Base-by-base conservation (phyloP, 2,329 filamentous ascomycete species). In the Aspergillus aculeatus region DNA sequence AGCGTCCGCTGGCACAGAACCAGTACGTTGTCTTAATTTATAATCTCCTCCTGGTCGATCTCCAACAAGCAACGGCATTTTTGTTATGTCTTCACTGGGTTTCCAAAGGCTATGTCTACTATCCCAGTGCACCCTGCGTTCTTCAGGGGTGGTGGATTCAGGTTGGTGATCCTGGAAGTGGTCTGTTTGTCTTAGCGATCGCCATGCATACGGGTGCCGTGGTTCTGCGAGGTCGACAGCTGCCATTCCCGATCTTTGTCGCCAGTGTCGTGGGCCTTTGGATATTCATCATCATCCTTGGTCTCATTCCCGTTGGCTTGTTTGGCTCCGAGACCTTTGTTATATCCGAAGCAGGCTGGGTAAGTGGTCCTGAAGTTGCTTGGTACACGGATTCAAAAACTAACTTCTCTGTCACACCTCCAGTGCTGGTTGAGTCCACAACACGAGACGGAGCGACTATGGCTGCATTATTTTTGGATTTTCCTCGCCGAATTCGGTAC, bases 401-500 rank as follows among this genome's bases (percentile, higher is more conserved):
- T 68, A 62, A 31, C 26, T 24, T 32, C 47, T 9, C 4, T 10
- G 9, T 16, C 11, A 23, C 60, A 7, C 21, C 10, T 23, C 23
- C 50, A 82, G 82, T 84, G 82, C 65, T 84, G 82, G 82, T 69
- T 83, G 9, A 76, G 79, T 16, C 65, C 71, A 4, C 65, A 75
- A 12, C 76, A 75, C 64, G 77, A 82, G 59, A 56, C 62, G 14
- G 78, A 81, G 54, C 77, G 81, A 6, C 73, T 84, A 4, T 83
- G 77, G 76, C 73, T 79, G 5, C 82, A 83, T 64, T 84, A 84
- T 65, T 60, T 84, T 38, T 84, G 81, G 81, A 82, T 83, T 62
- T 83, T 83, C 70, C 70, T 82, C 47, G 72, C 81, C 48, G 81
- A 84, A 65, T 82, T 83, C 62, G 80, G 80, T 21, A 82, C 81